Evolutionary conservation across 148 eudicot species (phyloP), one percentile per base, ranked within the genome.

Genomic region (Rhododendron griersonianum): DNA sequence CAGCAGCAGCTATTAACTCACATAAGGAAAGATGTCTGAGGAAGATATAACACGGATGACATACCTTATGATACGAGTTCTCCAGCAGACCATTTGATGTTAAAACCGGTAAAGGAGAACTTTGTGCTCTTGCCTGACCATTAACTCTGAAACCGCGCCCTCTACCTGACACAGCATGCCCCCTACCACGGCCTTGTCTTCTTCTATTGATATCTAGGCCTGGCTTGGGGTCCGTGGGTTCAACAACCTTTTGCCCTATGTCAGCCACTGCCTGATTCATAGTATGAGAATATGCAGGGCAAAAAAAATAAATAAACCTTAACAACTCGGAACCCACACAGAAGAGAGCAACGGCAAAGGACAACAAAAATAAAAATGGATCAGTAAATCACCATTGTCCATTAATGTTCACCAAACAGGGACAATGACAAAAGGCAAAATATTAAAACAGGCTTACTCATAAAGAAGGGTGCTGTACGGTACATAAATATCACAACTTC

Each of bases 121-220:
- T 74, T 84, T 91, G 96, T 53, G 81, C 28, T 89, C 82, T 93
- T 37, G 92, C 81, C 78, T 87, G 95, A 92, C 95, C 98, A 89
- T 85, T 90, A 86, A 87, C 90, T 85, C 90, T 92, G 65, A 92
- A 88, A 83, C 93, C 92, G 89, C 99, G 98, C 35, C 96, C 96
- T 83, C 95, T 91, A 57, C 93, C 95, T 76, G 94, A 88, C 84
- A 88, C 78, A 88, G 93, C 90, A 50, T 91, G 90, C 30, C 93
- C 94, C 91, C 92, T 93, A 85, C 98, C 95, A 88, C 98, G 99
- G 71, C 93, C 89, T 90, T 94, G 96, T 88, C 91, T 98, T 92
- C 91, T 95, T 90, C 89, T 93, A 82, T 76, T 93, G 81, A 80
- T 78, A 84, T 98, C 96, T 78, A 37, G 82, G 67, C 86, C 89